Conservation (phyloP, 306 rosid genomes). For the Albizia julibrissin region DNA sequence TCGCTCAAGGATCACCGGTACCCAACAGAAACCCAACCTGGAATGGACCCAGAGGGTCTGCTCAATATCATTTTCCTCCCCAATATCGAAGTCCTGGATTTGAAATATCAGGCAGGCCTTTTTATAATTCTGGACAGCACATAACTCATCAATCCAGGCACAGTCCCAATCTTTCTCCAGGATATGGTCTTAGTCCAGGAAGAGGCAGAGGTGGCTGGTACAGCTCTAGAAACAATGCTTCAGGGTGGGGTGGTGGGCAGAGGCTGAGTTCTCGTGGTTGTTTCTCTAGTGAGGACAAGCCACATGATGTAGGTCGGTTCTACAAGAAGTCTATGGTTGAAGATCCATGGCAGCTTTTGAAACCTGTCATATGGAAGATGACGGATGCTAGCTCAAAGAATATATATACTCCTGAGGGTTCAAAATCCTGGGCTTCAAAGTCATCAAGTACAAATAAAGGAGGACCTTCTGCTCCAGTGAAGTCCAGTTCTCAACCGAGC, state of each 20-base stretch:
- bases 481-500: constrained; percentile 65
- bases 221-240: constrained; percentile 39
- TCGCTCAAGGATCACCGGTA: constrained; percentile 46
- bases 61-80: constrained; percentile 37
- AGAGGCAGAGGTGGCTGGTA: constrained; percentile 54
- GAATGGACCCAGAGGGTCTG: constrained; percentile 52
- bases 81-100: constrained; percentile 49
- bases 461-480: constrained; percentile 42
- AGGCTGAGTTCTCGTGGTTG: constrained; percentile 48
- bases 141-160: constrained; percentile 38
- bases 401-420: constrained; percentile 28
- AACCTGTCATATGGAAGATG: constrained; percentile 58
- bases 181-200: constrained; percentile 47
- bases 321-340: constrained; percentile 77
- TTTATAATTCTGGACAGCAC: constrained; percentile 43
- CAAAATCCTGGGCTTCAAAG: constrained; percentile 40
- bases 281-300: constrained; percentile 29
- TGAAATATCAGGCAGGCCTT: constrained; percentile 41
- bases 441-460: constrained; percentile 39
- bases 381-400: background rate
- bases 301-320: constrained; percentile 40
- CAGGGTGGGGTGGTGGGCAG: constrained; percentile 59
- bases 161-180: constrained; percentile 49
- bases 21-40: constrained; percentile 46
- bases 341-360: constrained; percentile 80